A percentile compares a stretch with the other conserved stretches of the same genome.
Evolutionary conservation across 2,329 filamentous ascomycete species (phyloP).

Genomic region (Epicoccum sorghinum): DNA sequence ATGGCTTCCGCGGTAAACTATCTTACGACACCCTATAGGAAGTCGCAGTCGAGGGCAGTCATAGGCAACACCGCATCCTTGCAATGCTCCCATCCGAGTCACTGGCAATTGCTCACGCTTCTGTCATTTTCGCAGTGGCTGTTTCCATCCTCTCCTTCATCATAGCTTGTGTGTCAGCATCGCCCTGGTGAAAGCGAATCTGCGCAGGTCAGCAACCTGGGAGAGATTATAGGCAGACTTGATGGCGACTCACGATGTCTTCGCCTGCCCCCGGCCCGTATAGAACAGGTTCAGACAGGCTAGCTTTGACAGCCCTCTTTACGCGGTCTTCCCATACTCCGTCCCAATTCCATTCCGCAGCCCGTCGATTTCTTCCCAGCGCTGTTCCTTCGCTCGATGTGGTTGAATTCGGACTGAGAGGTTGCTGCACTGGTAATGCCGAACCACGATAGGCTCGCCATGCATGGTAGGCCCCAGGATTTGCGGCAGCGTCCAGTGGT

Average conservation of each 20-base stretch:
- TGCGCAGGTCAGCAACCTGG: slow-evolving; percentile 13
- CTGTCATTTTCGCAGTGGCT: slow-evolving; percentile 23
- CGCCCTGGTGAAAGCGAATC: slow-evolving; percentile 48
- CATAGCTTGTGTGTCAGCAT: slow-evolving; percentile 39
- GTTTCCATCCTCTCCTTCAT: slow-evolving; percentile 40
- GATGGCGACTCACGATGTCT: slow-evolving; percentile 66
- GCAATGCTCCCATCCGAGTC: neutral
- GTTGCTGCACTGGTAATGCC: slow-evolving; percentile 31
- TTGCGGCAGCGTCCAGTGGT: slow-evolving; percentile 81
- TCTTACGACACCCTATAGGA: too few species aligned
- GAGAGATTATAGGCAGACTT: neutral
- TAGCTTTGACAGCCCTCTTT: slow-evolving; percentile 75
- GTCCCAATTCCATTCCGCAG: slow-evolving; percentile 96
- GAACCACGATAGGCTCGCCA: slow-evolving; percentile 75
- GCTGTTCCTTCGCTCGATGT: slow-evolving; percentile 23
- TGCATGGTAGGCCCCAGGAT: slow-evolving; percentile 91
- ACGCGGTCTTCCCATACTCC: slow-evolving; percentile 95
- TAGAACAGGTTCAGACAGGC: slow-evolving; percentile 78
- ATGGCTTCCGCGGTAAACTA: too few species aligned
- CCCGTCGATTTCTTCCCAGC: slow-evolving; percentile 62
- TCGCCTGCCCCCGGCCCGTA: slow-evolving; percentile 71
- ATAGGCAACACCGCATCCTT: too few species aligned
- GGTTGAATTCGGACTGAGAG: slow-evolving; percentile 35
- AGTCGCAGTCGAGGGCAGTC: too few species aligned
- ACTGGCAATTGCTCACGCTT: neutral